Evolutionary conservation across 805 yeast species (phyloP).

Genomic region (Metschnikowia similis): DNA sequence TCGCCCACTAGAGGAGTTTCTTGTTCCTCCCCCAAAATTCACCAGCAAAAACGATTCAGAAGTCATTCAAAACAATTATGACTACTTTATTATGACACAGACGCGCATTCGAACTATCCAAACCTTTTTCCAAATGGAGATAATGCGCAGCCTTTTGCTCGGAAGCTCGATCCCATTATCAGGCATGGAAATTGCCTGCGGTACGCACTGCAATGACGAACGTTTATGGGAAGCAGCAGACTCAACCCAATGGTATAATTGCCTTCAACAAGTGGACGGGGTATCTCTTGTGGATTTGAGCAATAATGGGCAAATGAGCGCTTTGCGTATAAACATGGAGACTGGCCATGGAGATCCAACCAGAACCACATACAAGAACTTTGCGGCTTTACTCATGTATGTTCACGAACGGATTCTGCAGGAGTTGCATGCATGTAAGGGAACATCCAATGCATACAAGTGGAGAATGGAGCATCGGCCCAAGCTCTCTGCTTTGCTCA

Average conservation of each 20-base stretch:
- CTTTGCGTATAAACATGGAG: conserved; percentile 44
- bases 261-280: conserved; percentile 13
- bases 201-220: conserved; percentile 60
- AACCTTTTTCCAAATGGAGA: conserved; percentile 47
- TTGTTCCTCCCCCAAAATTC: conserved; percentile 18
- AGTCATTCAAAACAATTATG: conserved; percentile 39
- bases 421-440: conserved; percentile 27
- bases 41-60: conserved; percentile 21
- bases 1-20: conserved; percentile 40
- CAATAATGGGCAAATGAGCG: conserved; percentile 48
- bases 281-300: conserved; percentile 46
- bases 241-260: conserved; percentile 47
- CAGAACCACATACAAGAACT: conserved; percentile 44
- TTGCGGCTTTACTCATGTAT: conserved; percentile 55
- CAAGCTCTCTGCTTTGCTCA: conserved; percentile 50
- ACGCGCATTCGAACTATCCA: conserved; percentile 53
- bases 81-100: conserved; percentile 52
- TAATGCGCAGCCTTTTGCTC: conserved; percentile 42
- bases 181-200: conserved; percentile 49
- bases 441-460: conserved; percentile 46
- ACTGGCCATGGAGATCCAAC: conserved; percentile 32
- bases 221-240: conserved; percentile 54
- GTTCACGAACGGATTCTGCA: conserved; percentile 62
- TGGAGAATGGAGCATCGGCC: conserved; percentile 69
- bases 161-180: conserved; percentile 39